These are phyloP conservation scores for Spongispora temasekensis DNA, from an alignment of 1,284 basidiomycete species.

Conservation along the genomic window DNA sequence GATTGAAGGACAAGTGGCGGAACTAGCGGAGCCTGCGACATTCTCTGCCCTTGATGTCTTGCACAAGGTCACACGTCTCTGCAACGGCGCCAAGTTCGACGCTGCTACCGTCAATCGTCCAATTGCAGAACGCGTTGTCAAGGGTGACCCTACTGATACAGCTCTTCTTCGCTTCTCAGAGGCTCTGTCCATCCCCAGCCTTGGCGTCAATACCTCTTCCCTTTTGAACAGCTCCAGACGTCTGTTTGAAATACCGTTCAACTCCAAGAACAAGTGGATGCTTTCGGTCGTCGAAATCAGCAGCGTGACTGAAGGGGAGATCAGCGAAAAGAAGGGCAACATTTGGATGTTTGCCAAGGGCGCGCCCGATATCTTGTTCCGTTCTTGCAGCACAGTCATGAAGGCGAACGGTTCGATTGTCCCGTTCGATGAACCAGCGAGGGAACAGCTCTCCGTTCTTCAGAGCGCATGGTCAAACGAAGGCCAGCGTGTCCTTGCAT, in stretches of 20 bases:
- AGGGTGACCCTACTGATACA: conserved; percentile 67
- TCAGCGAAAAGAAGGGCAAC: conserved; percentile 17
- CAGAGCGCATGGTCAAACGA: conserved; percentile 56
- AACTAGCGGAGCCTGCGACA: conserved; percentile 6
- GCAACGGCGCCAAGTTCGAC: conserved; percentile 64
- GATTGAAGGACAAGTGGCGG: conserved; percentile 29
- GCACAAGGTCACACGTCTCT: conserved; percentile 53
- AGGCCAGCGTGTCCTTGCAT: conserved; percentile 63
- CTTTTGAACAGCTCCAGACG: conserved; percentile 34
- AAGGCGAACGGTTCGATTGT: conserved; percentile 39
- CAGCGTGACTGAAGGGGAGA: conserved; percentile 4
- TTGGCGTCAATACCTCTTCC: conserved; percentile 21
- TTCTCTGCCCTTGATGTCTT: conserved; percentile 34
- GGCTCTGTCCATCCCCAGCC: conserved; percentile 34
- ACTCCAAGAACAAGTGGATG: conserved; percentile 72
- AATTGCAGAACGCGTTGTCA: conserved; percentile 46
- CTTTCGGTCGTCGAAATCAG: conserved; percentile 41
- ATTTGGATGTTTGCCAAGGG: conserved; percentile 54
- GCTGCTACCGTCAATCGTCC: conserved; percentile 37
- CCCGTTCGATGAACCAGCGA: conserved; percentile 35
- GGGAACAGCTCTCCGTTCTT: conserved; percentile 34
- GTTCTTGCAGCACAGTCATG: conserved; percentile 45
- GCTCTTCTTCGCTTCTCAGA: conserved; percentile 65
- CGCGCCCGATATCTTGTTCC: conserved; percentile 60
- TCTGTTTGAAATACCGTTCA: conserved; percentile 55